Conservation (phyloP, 2,329 filamentous ascomycete genomes). For the Scolecobasidium constrictum region DNA sequence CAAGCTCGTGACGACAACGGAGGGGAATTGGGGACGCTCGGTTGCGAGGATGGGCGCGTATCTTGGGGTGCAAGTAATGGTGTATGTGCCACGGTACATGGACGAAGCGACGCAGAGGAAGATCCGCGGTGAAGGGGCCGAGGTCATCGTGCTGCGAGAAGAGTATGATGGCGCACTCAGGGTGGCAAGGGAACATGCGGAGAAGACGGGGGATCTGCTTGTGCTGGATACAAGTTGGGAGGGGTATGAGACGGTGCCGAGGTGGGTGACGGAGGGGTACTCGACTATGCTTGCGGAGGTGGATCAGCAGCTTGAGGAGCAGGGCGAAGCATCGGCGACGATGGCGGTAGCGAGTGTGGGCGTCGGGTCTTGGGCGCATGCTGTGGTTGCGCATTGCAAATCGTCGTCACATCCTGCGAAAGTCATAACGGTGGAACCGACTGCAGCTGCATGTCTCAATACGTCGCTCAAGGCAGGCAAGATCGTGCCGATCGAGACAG, state of each 20-base stretch:
- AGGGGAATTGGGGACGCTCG: slow-evolving; percentile 69
- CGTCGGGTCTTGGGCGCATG: slow-evolving; percentile 61
- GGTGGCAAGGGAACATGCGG: slow-evolving; percentile 34
- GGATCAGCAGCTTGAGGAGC: slow-evolving; percentile 46
- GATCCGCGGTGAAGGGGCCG: slow-evolving; percentile 53
- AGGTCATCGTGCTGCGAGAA: slow-evolving; percentile 43
- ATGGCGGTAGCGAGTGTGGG: slow-evolving; percentile 57
- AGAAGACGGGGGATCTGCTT: slow-evolving; percentile 37
- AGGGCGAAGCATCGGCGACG: slow-evolving; percentile 27
- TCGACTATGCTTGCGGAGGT: slow-evolving; percentile 59
- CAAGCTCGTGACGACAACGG: slow-evolving; percentile 53
- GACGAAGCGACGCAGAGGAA: slow-evolving; percentile 38
- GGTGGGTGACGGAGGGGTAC: slow-evolving; percentile 71
- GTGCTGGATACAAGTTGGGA: slow-evolving; percentile 60
- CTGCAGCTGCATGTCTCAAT: slow-evolving; percentile 49
- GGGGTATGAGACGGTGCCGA: slow-evolving; percentile 55
- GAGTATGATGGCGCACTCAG: slow-evolving; percentile 55
- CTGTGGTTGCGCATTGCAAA: slow-evolving; percentile 57
- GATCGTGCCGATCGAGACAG: slow-evolving; percentile 41
- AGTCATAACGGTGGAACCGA: slow-evolving; percentile 61
- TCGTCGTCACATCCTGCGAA: slow-evolving; percentile 20
- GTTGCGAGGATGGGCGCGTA: slow-evolving; percentile 56
- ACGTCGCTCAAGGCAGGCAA: slow-evolving; percentile 40
- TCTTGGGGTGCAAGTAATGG: slow-evolving; percentile 42
- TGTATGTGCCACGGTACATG: slow-evolving; percentile 55